Base-by-base conservation (phyloP, 345 rosid species). In the Gossypium thurberi region DNA sequence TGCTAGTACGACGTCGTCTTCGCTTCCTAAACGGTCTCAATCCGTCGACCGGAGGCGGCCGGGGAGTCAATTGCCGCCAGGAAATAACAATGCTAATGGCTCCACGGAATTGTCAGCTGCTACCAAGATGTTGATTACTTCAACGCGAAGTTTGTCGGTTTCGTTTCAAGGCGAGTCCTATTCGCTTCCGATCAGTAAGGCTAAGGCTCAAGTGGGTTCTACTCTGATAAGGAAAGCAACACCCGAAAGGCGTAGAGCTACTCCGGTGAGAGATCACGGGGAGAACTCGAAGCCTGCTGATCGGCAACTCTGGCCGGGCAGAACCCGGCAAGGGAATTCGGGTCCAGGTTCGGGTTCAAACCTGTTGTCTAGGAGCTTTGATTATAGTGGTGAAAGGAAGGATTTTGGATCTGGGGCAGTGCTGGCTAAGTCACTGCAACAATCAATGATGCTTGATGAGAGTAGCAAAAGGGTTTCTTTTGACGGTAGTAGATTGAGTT, bases 81-180 rank as follows among this genome's bases (percentile, higher is more conserved):
- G 74, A 67, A 73, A 51, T 21, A 33, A 33, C 14, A 72, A 43
- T 53, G 65, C 12, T 23, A 84, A 81, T 78, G 78, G 61, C 26
- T 2, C 74, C 7, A 51, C 81, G 33, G 91, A 84, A 77, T 76
- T 86, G 78, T 87, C 92, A 6, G 81, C 87, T 58, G 91, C 93
- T 0, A 78, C 89, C 6, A 90, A 83, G 85, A 86, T 92, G 93
- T 78, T 89, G 74, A 84, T 94, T 73, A 90, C 97, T 82, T 94
- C 97, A 10, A 83, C 98, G 0, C 77, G 98, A 78, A 94, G 97
- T 68, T 84, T 94, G 74, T 87, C 97, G 40, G 98, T 94, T 75
- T 88, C 98, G 0, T 94, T 94, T 69, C 98, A 92, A 85, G 98
- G 98, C 0, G 92, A 89, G 77, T 78, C 63, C 17, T 94, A 89